Percentiles rank a stretch among this genome's conserved stretches.
These are phyloP conservation scores for Deinandra increscens DNA, from an alignment of 129 eudicot genomes.

Conservation along the genomic window DNA sequence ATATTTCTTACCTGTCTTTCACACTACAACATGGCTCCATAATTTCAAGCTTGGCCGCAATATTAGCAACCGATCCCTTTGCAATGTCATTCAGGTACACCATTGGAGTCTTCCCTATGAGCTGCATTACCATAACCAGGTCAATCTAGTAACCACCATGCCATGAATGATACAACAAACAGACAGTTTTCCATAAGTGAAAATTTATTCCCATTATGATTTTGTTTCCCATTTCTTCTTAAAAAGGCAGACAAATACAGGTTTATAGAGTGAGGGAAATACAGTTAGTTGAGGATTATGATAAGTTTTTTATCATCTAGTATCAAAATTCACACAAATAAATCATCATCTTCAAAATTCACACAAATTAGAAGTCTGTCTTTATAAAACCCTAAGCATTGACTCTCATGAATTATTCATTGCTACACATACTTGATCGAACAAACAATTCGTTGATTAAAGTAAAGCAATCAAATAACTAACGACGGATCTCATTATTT, in stretches of 20 bases:
- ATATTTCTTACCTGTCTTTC: conserved; percentile 72
- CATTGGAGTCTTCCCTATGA: conserved; percentile 95
- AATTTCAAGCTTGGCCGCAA: conserved; percentile 97
- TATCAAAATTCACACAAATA: too few relatives aligned
- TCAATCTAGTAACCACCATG: too few relatives aligned
- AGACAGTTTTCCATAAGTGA: too few relatives aligned
- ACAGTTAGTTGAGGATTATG: neutral
- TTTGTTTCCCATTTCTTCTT: too few relatives aligned
- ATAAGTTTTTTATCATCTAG: too few relatives aligned
- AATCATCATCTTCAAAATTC: too few relatives aligned
- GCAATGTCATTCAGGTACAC: conserved; percentile 78
- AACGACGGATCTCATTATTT: neutral
- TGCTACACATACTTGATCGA: neutral
- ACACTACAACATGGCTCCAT: conserved; percentile 99
- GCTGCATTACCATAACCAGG: conserved; percentile 40
- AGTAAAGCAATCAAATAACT: neutral
- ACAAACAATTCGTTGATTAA: neutral
- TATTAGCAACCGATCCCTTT: conserved; percentile 78
- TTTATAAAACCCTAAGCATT: conserved; percentile 12
- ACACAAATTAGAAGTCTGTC: neutral
- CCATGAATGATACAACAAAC: too few relatives aligned
- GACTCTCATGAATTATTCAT: neutral
- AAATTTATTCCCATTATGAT: neutral
- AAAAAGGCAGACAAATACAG: too few relatives aligned
- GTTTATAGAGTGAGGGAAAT: too few relatives aligned